Base-by-base conservation (phyloP, 1,284 basidiomycete genomes). In the Moesziomyces globuligerus region DNA sequence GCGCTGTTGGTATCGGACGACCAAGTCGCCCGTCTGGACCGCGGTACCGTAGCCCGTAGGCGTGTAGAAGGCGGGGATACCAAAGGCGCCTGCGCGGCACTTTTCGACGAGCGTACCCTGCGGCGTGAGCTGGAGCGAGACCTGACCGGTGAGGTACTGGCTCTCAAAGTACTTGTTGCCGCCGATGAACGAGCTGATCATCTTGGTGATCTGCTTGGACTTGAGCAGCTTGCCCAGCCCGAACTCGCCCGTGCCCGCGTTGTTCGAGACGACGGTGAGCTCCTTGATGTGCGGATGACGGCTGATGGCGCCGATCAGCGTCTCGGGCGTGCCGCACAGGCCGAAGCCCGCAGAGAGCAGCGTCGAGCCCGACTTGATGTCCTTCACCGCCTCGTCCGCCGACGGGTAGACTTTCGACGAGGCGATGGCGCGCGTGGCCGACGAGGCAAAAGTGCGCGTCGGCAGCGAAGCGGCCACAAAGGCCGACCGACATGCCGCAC, bases 31-130 rank as follows among this genome's bases (percentile, higher is more conserved):
- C 1, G 80, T 83, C 67, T 85, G 80, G 0, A 85, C 81, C 7
- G 79, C 78, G 0, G 84, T 85, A 9, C 83, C 83, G 57, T 71
- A 74, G 1, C 94, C 95, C 3, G 94, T 96, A 5, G 94, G 92
- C 5, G 94, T 98, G 85, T 87, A 98, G 86, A 98, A 94, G 10
- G 92, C 94, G 7, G 95, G 95, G 74, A 96, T 94, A 55, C 95
- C 95, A 21, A 93, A 92, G 3, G 91, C 94, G 58, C 93, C 93
- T 5, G 94, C 91, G 29, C 94, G 89, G 64, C 96, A 87, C 65
- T 94, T 89, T 81, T 96, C 95, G 18, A 91, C 90, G 26, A 98
- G 88, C 11, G 93, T 94, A 7, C 81, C 81, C 57, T 82, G 81
- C 2, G 81, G 81, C 8, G 76, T 72, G 3, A 82, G 58, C 54